Conservation (phyloP, 306 rosid species). For the Lotus japonicus region DNA sequence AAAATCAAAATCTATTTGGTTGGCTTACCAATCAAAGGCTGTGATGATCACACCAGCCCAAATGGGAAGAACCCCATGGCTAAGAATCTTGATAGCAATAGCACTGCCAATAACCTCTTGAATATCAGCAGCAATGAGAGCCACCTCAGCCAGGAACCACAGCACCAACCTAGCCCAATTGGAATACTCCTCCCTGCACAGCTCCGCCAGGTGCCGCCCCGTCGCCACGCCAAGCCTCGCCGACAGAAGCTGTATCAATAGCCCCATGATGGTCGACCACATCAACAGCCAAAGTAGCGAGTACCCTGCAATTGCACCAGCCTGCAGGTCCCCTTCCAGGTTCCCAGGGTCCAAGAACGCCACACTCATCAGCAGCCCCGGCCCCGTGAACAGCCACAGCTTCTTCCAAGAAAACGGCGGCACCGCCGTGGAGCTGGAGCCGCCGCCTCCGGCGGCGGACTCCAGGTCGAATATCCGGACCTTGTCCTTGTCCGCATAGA, state of each 20-base stretch:
- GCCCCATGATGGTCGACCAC: constrained; percentile 70
- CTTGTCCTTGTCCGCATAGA: constrained; percentile 33
- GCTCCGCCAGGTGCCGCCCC: constrained; percentile 68
- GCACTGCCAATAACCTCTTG: constrained; percentile 86
- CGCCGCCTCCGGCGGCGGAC: neutral
- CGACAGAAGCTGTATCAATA: constrained; percentile 55
- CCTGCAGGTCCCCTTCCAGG: constrained; percentile 64
- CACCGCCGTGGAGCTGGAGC: neutral
- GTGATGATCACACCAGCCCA: constrained; percentile 78
- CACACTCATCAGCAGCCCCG: constrained; percentile 71
- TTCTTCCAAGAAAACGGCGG: constrained; percentile 64
- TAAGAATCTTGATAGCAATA: constrained; percentile 66
- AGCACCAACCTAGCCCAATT: constrained; percentile 52
- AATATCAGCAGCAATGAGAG: constrained; percentile 73
- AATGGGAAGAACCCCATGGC: constrained; percentile 60
- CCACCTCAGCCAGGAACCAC: constrained; percentile 62
- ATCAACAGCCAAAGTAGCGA: constrained; percentile 61
- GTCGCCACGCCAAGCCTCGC: constrained; percentile 68
- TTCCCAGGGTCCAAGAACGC: constrained; percentile 78
- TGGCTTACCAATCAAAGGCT: constrained; percentile 54
- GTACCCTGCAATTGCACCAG: constrained; percentile 62
- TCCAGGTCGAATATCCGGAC: constrained; percentile 36
- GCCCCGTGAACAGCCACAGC: constrained; percentile 72
- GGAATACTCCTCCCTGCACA: constrained; percentile 65
- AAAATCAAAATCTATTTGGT: neutral